Evolutionary conservation across 352 stramenopile species (phyloP).

Genomic region (Phytophthora megakarya): DNA sequence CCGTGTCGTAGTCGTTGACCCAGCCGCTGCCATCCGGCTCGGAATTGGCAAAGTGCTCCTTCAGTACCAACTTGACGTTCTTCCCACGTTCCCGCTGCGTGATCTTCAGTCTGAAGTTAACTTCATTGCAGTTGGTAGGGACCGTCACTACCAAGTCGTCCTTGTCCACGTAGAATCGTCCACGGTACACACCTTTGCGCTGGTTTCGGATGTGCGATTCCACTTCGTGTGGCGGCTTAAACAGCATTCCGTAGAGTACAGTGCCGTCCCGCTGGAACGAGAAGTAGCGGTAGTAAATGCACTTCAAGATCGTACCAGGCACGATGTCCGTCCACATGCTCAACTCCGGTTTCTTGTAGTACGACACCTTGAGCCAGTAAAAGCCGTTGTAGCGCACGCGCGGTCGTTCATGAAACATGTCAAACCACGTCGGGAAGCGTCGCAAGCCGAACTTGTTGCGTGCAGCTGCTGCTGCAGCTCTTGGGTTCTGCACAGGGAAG

Average conservation of each 20-base stretch:
- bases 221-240: slow-evolving; percentile 68
- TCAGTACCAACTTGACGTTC: slow-evolving; percentile 65
- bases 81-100: slow-evolving; percentile 48
- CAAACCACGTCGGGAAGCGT: slow-evolving; percentile 69
- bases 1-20: slow-evolving; percentile 73
- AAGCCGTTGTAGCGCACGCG: slow-evolving; percentile 83
- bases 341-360: slow-evolving; percentile 87
- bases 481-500: slow-evolving; percentile 66
- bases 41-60: slow-evolving; percentile 76
- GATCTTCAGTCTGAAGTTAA: slow-evolving; percentile 76
- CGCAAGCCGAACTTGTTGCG: slow-evolving; percentile 66
- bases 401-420: slow-evolving; percentile 71
- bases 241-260: slow-evolving; percentile 80
- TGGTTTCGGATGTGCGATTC: slow-evolving; percentile 36
- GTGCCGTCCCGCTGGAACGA: slow-evolving; percentile 76
- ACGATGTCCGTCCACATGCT: slow-evolving; percentile 85
- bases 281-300: slow-evolving; percentile 87
- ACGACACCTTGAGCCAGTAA: slow-evolving; percentile 77
- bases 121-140: slow-evolving; percentile 64
- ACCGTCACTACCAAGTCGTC: slow-evolving; percentile 74
- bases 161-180: slow-evolving; percentile 67
- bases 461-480: slow-evolving; percentile 43
- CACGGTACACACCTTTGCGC: slow-evolving; percentile 56
- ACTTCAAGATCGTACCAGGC: slow-evolving; percentile 74
- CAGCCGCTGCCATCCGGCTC: slow-evolving; percentile 68